A percentile compares a stretch with the other conserved stretches of the same genome.
phyloP scores from a whole-genome alignment of 2,329 filamentous ascomycete species.

The Botrytis pseudocinerea region DNA sequence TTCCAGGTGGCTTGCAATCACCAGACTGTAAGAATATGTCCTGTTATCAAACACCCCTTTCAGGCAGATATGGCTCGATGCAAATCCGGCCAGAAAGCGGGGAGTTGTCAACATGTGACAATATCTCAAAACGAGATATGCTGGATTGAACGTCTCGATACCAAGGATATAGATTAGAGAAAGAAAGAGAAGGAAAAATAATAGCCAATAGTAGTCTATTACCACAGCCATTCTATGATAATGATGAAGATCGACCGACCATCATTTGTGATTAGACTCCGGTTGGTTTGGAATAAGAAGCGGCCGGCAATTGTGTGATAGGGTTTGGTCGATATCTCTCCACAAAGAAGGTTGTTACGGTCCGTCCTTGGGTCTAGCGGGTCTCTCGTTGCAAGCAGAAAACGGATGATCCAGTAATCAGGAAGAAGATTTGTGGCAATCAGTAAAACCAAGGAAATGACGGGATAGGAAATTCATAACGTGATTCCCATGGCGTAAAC shows the following conservation, averaged over 20 bases:
- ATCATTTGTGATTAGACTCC: slow-evolving; percentile 21
- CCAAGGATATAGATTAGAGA: slow-evolving; percentile 26
- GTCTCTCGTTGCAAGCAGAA: slow-evolving; percentile 27
- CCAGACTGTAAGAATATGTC: slow-evolving; percentile 33
- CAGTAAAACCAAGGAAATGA: slow-evolving; percentile 26
- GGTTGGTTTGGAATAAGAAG: slow-evolving; percentile 29
- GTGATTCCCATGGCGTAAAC: slow-evolving; percentile 34
- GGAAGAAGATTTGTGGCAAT: slow-evolving; percentile 26
- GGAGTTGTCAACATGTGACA: slow-evolving; percentile 25
- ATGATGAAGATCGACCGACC: slow-evolving; percentile 18
- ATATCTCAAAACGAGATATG: slow-evolving; percentile 20
- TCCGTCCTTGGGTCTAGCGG: slow-evolving; percentile 26
- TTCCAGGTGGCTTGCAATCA: slow-evolving; percentile 35
- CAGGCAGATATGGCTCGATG: slow-evolving; percentile 19
- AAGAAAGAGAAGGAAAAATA: slow-evolving; percentile 17
- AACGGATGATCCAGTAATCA: slow-evolving; percentile 31
- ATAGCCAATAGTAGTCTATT: slow-evolving; percentile 12
- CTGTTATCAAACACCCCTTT: slow-evolving; percentile 22
- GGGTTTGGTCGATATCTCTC: slow-evolving; percentile 26
- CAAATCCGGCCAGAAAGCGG: slow-evolving; percentile 18
- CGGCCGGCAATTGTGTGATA: slow-evolving; percentile 33
- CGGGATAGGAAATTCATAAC: slow-evolving; percentile 37
- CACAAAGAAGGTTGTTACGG: slow-evolving; percentile 28
- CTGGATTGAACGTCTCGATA: slow-evolving; percentile 15
- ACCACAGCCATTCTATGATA: slow-evolving; percentile 5